A percentile compares a stretch with the other conserved stretches of the same genome.
These are phyloP conservation scores for Mortierella alpina DNA, from an alignment of 192 early-diverging fungal genomes.

Conservation along the genomic window DNA sequence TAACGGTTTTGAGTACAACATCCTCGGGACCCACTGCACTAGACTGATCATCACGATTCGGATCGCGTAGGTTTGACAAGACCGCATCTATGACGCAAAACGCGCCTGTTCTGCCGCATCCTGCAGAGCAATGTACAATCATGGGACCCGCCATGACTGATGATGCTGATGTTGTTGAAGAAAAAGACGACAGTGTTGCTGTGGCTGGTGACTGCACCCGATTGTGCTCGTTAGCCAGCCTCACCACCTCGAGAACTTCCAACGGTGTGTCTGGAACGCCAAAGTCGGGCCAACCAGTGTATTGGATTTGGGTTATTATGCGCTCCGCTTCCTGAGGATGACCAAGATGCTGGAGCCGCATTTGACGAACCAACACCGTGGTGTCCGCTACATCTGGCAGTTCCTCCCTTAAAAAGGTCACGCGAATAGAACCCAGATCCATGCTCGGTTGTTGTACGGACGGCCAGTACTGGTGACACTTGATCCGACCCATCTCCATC, in stretches of 20 bases:
- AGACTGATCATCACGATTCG: not conserved
- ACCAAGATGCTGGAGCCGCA: conserved; percentile 45
- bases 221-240: conserved; percentile 29
- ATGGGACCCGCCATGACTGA: conserved; percentile 50
- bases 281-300: conserved; percentile 92
- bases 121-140: conserved; percentile 69
- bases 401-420: conserved; percentile 66
- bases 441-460: conserved; percentile 30
- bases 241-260: conserved; percentile 68
- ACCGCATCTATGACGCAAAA: conserved; percentile 69
- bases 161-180: not conserved
- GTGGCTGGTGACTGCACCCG: not conserved
- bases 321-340: conserved; percentile 27
- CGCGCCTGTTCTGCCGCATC: conserved; percentile 70
- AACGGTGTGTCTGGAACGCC: conserved; percentile 79
- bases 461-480: conserved; percentile 96
- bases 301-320: conserved; percentile 86
- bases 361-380: conserved; percentile 67
- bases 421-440: conserved; percentile 61
- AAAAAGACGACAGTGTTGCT: not conserved
- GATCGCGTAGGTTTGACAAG: conserved; percentile 17
- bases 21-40: conserved; percentile 38
- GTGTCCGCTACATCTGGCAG: conserved; percentile 55
- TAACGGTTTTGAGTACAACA: conserved; percentile 70
- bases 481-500: conserved; percentile 82